phyloP scores from a whole-genome alignment of 805 yeast genomes.

The Ascoidea asiatica region DNA sequence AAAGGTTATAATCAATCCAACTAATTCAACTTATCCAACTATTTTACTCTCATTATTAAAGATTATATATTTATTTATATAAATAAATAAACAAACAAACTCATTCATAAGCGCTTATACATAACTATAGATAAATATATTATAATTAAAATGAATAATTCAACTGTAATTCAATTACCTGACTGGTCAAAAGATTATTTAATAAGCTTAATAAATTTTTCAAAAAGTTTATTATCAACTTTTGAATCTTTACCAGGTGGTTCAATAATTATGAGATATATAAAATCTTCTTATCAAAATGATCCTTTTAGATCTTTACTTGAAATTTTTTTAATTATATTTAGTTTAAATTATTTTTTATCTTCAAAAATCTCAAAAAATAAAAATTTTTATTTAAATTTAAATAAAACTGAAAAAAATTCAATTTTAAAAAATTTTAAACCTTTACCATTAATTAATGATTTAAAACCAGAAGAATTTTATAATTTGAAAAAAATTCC shows the following conservation, averaged over 20 bases:
- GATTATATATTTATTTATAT: too few relatives aligned
- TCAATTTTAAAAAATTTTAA: constrained; percentile 83
- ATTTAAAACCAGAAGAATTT: constrained; percentile 31
- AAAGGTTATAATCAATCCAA: too few relatives aligned
- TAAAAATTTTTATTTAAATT: constrained; percentile 50
- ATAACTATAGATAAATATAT: too few relatives aligned
- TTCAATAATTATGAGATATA: constrained; percentile 39
- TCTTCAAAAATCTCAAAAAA: constrained; percentile 53
- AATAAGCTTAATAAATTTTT: too few relatives aligned
- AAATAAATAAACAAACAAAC: too few relatives aligned
- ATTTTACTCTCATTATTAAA: too few relatives aligned
- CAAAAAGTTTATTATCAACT: too few relatives aligned
- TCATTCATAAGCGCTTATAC: too few relatives aligned
- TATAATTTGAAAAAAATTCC: constrained; percentile 61
- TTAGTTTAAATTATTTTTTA: constrained; percentile 74
- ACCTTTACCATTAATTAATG: constrained; percentile 70
- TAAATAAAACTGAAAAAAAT: constrained; percentile 55
- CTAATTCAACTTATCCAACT: too few relatives aligned
- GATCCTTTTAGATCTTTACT: constrained; percentile 86
- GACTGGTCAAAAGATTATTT: too few relatives aligned
- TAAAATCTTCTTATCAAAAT: constrained; percentile 75
- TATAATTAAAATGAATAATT: too few relatives aligned
- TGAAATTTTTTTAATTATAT: constrained; percentile 61
- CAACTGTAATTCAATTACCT: too few relatives aligned
- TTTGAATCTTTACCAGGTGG: constrained; percentile 11